Conservation (phyloP, 768 basidiomycete species). For the Dioszegia crocea region DNA sequence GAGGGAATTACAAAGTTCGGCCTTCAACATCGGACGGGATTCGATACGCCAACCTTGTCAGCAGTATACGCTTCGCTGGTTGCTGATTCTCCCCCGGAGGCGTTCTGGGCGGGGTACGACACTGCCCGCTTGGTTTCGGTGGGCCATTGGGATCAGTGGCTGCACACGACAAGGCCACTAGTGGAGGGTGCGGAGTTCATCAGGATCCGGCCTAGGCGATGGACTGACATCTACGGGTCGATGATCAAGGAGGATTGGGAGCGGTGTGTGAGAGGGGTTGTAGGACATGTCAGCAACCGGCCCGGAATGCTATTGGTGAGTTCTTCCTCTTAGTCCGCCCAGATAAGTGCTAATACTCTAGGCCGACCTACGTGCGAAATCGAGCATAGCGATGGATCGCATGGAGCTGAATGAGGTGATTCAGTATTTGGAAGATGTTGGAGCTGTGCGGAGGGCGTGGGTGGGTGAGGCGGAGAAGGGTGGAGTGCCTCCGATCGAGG, state of each 20-base stretch:
- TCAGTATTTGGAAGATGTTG: conserved; percentile 19
- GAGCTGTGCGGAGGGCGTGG: conserved; percentile 4
- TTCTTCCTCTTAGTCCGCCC: background rate
- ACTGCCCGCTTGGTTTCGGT: conserved; percentile 27
- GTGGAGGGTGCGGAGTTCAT: background rate
- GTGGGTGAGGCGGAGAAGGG: background rate
- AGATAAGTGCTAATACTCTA: background rate
- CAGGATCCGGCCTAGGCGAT: conserved; percentile 23
- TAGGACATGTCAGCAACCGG: conserved; percentile 17
- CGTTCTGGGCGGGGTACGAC: conserved; percentile 42
- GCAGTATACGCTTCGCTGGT: conserved; percentile 14
- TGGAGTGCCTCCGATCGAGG: conserved; percentile 17
- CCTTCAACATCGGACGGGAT: conserved; percentile 5
- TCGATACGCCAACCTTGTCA: background rate
- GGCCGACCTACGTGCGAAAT: conserved; percentile 13
- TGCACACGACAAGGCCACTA: background rate
- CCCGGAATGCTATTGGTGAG: conserved; percentile 44
- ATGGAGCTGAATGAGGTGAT: conserved; percentile 40
- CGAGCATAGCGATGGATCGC: conserved; percentile 27
- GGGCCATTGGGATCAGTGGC: conserved; percentile 15
- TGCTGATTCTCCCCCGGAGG: conserved; percentile 4
- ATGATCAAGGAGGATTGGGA: conserved; percentile 25
- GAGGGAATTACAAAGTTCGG: conserved; percentile 28
- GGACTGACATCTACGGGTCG: conserved; percentile 38
- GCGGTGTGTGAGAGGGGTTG: conserved; percentile 13